Percentiles rank a stretch among this genome's conserved stretches.
These are phyloP conservation scores for Dryas octopetala DNA, from an alignment of 306 rosid species.

Conservation along the genomic window DNA sequence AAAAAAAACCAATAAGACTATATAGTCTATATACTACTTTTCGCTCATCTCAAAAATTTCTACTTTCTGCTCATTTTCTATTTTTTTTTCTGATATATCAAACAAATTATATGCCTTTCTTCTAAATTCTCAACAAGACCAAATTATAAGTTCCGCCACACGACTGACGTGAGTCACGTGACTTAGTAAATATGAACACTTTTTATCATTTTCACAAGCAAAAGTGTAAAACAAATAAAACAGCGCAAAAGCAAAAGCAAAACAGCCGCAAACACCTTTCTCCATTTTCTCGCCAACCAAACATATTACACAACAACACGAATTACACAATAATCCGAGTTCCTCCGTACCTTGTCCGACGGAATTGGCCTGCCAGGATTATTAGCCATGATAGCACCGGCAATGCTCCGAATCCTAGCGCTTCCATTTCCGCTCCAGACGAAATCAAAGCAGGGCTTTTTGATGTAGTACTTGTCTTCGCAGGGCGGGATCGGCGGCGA, in stretches of 20 bases:
- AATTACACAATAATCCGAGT: not conserved
- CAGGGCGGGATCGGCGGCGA: constrained; percentile 64
- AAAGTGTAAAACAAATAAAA: not conserved
- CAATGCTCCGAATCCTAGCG: constrained; percentile 45
- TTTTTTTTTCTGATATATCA: not conserved
- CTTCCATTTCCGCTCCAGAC: constrained; percentile 66
- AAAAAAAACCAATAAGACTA: too few relatives aligned
- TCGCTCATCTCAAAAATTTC: too few relatives aligned
- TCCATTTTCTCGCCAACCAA: not conserved
- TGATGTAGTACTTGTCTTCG: constrained; percentile 58
- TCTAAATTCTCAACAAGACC: not conserved
- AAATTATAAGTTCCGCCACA: not conserved
- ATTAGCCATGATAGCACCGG: constrained; percentile 53
- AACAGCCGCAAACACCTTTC: not conserved
- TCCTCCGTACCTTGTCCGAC: constrained; percentile 33
- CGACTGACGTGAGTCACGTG: not conserved
- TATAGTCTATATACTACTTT: too few relatives aligned
- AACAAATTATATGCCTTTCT: not conserved
- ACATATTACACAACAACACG: not conserved
- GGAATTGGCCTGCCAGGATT: constrained; percentile 78
- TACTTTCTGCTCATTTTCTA: too few relatives aligned
- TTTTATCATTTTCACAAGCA: not conserved
- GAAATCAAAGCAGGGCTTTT: constrained; percentile 73
- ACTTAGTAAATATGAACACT: not conserved
- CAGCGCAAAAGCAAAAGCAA: not conserved